Base-by-base conservation (phyloP, 2,329 filamentous ascomycete species). In the Penicillium brasilianum region DNA sequence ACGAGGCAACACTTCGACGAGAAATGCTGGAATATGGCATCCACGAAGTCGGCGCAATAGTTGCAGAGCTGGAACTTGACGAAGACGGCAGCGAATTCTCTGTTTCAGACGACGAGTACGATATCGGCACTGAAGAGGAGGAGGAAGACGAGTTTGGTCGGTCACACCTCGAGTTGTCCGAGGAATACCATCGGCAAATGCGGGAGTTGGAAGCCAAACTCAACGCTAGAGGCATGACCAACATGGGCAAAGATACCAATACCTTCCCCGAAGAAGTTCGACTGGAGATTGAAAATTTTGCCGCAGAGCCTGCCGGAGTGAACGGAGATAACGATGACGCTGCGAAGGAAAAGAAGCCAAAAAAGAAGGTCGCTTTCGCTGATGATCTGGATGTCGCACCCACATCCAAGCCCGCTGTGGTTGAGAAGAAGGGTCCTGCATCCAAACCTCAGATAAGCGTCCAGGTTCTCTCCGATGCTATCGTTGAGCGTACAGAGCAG, bases 11-110 rank as follows among this genome's bases (percentile, higher is more conserved):
- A 34, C 77, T 97, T 25, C 88, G 95, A 6, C 87, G 89, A 59
- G 89, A 97, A 71, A 98, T 99, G 93, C 83, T 98, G 8, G 85
- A 91, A 64, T 99, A 98, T 73, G 89, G 91, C 63, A 81, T 97
- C 77, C 89, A 90, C 48, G 94, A 98, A 75, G 89, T 99, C 59
- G 92, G 93, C 4, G 88, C 92, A 39, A 91, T 99, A 2, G 95
- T 99, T 16, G 95, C 95, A 16, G 93, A 98, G 77, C 85, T 99
- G 49, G 87, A 96, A 60, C 77, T 98, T 1, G 92, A 96, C 64
- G 89, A 93, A 61, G 82, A 82, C 18, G 81, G 74, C 30, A 83
- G 80, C 60, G 80, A 84, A 2, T 68, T 81, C 10, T 81, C 80
- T 4, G 68, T 79, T 36, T 87, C 87, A 55, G 87, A 87, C 55